Conservation (phyloP, 78 protist species). For the Isochrysis galbana region DNA sequence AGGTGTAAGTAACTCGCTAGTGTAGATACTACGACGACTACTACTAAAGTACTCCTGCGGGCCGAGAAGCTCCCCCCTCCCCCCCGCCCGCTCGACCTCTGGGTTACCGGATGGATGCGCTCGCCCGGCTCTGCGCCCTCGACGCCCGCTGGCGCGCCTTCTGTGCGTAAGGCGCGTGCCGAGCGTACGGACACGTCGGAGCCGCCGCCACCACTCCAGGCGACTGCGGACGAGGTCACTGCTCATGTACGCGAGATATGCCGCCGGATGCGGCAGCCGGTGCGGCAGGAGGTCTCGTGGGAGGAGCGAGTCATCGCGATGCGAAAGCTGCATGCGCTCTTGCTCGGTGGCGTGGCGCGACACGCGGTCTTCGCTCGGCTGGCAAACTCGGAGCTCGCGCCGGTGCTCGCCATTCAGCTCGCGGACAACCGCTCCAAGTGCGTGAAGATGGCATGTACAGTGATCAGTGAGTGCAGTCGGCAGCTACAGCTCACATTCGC, state of each 20-base stretch:
- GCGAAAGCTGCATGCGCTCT: not conserved
- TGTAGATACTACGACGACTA: too few species aligned
- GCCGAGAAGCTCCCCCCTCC: too few species aligned
- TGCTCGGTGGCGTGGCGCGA: constrained; percentile 21
- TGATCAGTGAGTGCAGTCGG: not conserved
- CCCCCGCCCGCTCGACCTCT: too few species aligned
- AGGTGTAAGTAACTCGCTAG: too few species aligned
- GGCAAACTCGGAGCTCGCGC: not conserved
- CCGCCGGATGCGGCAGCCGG: not conserved
- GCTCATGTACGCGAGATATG: not conserved
- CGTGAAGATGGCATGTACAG: not conserved
- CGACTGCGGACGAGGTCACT: not conserved
- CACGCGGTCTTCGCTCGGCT: not conserved
- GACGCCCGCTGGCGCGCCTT: too few species aligned
- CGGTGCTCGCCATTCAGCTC: not conserved
- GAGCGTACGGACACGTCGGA: not conserved
- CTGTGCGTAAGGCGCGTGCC: not conserved
- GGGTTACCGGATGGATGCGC: too few species aligned
- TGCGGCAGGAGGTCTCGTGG: not conserved
- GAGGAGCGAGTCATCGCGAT: constrained; percentile 6
- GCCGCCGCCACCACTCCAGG: not conserved
- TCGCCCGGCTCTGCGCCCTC: too few species aligned
- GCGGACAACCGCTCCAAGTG: not conserved
- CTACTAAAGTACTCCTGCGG: too few species aligned
- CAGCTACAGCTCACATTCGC: not conserved